Conservation (phyloP, 2,329 filamentous ascomycete genomes). For the Calonectria leucothoes region DNA sequence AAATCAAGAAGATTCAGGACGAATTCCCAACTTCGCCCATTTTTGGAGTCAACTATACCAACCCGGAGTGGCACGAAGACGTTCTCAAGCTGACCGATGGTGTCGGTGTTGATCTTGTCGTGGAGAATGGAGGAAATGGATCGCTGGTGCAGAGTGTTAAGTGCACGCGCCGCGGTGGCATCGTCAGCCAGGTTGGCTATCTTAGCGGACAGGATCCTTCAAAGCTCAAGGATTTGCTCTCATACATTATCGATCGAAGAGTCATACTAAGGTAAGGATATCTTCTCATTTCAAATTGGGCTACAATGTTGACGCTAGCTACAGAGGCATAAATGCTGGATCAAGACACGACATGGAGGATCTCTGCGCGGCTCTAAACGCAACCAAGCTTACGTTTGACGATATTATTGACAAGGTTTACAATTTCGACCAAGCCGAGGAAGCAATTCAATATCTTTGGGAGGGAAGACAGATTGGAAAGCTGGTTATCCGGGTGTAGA, state of each 20-base stretch:
- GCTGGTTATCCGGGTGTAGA: constrained; percentile 42
- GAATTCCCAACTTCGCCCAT: constrained; percentile 54
- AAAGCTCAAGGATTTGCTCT: constrained; percentile 48
- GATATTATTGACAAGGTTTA: constrained; percentile 53
- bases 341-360: constrained; percentile 54
- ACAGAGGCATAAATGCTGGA: constrained; percentile 53
- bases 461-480: constrained; percentile 57
- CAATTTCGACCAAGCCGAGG: constrained; percentile 52
- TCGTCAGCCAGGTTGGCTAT: constrained; percentile 57
- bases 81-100: constrained; percentile 56
- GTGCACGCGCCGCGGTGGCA: constrained; percentile 54
- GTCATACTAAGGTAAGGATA: constrained; percentile 43
- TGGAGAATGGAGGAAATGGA: constrained; percentile 54
- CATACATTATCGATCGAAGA: constrained; percentile 51
- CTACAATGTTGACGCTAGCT: neutral
- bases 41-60: constrained; percentile 61
- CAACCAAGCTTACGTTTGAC: constrained; percentile 48
- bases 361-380: constrained; percentile 48
- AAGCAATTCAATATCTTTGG: constrained; percentile 55
- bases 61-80: constrained; percentile 57
- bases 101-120: constrained; percentile 60
- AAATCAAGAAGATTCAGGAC: constrained; percentile 56
- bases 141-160: constrained; percentile 53
- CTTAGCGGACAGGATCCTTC: constrained; percentile 45
- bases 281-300: neutral